phyloP scores from a whole-genome alignment of 768 basidiomycete species.

The Lyophyllum atratum region DNA sequence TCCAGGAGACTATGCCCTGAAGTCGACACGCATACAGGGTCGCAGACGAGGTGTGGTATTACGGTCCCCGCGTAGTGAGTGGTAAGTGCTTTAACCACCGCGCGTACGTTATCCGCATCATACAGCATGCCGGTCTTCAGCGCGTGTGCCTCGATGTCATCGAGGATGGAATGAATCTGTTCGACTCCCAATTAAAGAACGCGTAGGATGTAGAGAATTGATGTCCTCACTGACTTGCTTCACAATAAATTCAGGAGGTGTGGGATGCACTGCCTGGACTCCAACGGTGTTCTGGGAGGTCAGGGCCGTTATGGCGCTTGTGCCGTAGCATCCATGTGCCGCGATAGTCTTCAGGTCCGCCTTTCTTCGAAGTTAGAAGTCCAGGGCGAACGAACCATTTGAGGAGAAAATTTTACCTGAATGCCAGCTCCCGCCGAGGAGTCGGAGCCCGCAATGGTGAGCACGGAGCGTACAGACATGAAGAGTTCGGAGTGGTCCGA shows the following conservation, averaged over 20 bases:
- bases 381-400: neutral
- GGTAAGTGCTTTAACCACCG: slow-evolving; percentile 54
- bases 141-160: slow-evolving; percentile 68
- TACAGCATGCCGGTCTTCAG: slow-evolving; percentile 94
- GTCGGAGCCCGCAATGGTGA: slow-evolving; percentile 84
- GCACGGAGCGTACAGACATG: slow-evolving; percentile 32
- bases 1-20: slow-evolving; percentile 81
- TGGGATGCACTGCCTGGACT: slow-evolving; percentile 72
- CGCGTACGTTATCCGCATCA: slow-evolving; percentile 51
- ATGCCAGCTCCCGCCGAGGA: slow-evolving; percentile 89
- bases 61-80: slow-evolving; percentile 32
- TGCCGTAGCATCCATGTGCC: slow-evolving; percentile 76
- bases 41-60: slow-evolving; percentile 67
- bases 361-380: slow-evolving; percentile 33
- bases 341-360: slow-evolving; percentile 89
- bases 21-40: slow-evolving; percentile 92
- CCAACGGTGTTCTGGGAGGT: slow-evolving; percentile 90
- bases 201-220: neutral
- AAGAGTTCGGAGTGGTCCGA: too few relatives aligned
- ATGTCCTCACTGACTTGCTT: slow-evolving; percentile 58
- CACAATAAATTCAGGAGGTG: slow-evolving; percentile 69
- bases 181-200: neutral
- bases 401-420: slow-evolving; percentile 50
- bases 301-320: slow-evolving; percentile 81
- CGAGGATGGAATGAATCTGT: slow-evolving; percentile 72